These are phyloP conservation scores for Globisporangium acanthophoron DNA, from an alignment of 352 stramenopile species.

Conservation along the genomic window DNA sequence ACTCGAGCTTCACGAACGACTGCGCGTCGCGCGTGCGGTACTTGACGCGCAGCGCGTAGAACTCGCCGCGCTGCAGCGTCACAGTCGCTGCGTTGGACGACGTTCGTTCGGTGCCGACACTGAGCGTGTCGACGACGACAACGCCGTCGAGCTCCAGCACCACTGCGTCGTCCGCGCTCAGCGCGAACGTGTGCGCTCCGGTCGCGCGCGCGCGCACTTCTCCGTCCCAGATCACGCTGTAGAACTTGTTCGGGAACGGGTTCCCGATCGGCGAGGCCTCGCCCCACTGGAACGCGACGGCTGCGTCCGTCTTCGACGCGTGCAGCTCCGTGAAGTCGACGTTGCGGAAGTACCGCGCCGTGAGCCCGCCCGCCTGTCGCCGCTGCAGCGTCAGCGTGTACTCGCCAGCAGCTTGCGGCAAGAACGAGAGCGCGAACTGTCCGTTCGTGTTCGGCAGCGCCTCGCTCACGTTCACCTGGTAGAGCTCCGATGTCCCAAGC, in stretches of 20 bases:
- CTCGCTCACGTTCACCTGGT: conserved; percentile 47
- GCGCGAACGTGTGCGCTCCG: conserved; percentile 75
- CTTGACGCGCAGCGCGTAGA: conserved; percentile 79
- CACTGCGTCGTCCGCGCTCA: conserved; percentile 79
- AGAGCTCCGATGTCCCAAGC: conserved; percentile 15
- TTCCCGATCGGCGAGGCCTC: conserved; percentile 53
- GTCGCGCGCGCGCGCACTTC: conserved; percentile 39
- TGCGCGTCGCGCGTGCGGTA: conserved; percentile 82
- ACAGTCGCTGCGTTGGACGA: conserved; percentile 14
- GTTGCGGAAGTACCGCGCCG: conserved; percentile 89
- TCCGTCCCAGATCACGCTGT: conserved; percentile 63
- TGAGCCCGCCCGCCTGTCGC: conserved; percentile 80
- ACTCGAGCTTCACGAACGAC: conserved; percentile 82
- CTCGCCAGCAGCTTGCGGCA: conserved; percentile 66
- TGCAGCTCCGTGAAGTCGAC: conserved; percentile 83
- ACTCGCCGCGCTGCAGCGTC: conserved; percentile 24
- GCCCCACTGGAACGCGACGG: conserved; percentile 87
- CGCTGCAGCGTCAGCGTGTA: conserved; percentile 81
- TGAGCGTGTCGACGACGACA: conserved; percentile 59
- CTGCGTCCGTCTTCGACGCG: conserved; percentile 64
- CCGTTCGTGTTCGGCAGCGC: conserved; percentile 82
- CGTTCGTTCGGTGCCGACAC: neutral
- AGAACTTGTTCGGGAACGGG: conserved; percentile 72
- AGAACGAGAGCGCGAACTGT: conserved; percentile 75
- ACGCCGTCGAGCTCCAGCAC: conserved; percentile 62